Base-by-base conservation (phyloP, 768 basidiomycete genomes). In the Lactifluus echinatus region DNA sequence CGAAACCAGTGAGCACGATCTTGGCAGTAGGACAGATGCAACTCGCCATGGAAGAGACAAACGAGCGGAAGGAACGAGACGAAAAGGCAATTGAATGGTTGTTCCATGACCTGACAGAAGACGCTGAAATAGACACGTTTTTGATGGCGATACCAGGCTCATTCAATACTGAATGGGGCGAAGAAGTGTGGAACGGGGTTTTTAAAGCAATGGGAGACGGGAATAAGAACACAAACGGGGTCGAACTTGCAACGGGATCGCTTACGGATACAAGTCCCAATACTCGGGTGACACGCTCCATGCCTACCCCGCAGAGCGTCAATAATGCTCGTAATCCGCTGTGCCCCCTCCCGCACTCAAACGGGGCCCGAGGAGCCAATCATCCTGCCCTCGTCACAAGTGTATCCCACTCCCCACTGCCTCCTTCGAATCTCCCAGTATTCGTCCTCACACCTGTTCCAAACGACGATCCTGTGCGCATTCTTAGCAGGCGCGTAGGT, bases 101-200 rank as follows among this genome's bases (percentile, higher is more conserved):
- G 4, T 23, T 52, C 12, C 21, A 40, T 7, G 40, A 40, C 17
- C 15, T 52, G 28, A 52, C 50, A 7, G 50, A 52, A 17, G 50
- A 42, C 15, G 33, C 21, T 8, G 50, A 42, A 23, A 11, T 52
- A n/a, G 37, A 52, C 15, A 15, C 50, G 36, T 40, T 52, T 33
- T 36, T n/a, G 6, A 19, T 43, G n/a, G 37, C 28, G 2, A 55
- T 59, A 15, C 42, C 53, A 8, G 58, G 58, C 4, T 45, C 58
- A n/a, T 39, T 59, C n/a, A 59, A 40, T 19, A 48, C 58, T 1
- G 17, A 45, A 10, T 59, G 58, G 58, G 58, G 58, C 24, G 36
- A 21, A 17, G 24, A 44, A 5, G 53, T 59, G 5, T 59, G 58
- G 58, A 17, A n/a, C n/a, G n/a, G n/a, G n/a, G n/a, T n/a, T n/a